phyloP scores from a whole-genome alignment of 306 rosid genomes.

The Medicago ruthenica region DNA sequence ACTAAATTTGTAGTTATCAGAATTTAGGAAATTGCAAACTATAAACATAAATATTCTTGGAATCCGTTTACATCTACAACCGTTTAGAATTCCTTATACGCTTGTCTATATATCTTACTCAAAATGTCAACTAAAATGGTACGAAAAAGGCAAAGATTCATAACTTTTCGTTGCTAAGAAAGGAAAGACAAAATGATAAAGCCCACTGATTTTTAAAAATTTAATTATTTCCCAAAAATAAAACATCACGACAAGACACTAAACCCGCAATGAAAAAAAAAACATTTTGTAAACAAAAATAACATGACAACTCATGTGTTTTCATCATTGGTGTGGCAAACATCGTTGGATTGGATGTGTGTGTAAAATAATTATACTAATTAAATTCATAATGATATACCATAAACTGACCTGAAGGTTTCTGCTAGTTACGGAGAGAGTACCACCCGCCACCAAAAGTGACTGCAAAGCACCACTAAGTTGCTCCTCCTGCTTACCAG shows the following conservation, averaged over 20 bases:
- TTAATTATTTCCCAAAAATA: neutral
- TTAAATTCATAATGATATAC: neutral
- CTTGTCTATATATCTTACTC: conserved; percentile 8
- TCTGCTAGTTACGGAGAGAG: conserved; percentile 77
- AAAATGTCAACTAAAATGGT: conserved; percentile 13
- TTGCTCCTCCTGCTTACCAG: conserved; percentile 73
- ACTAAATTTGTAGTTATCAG: neutral
- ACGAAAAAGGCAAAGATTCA: neutral
- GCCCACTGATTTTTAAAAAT: neutral
- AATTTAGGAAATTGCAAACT: conserved; percentile 20
- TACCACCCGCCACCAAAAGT: conserved; percentile 80
- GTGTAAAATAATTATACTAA: too few relatives aligned
- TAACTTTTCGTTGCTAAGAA: neutral
- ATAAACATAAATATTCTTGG: neutral
- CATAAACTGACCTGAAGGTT: conserved; percentile 68
- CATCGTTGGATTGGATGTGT: too few relatives aligned
- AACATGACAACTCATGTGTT: too few relatives aligned
- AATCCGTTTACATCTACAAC: neutral
- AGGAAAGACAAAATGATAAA: neutral
- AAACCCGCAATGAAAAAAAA: neutral
- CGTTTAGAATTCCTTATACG: neutral
- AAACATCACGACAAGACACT: neutral
- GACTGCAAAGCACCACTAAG: conserved; percentile 77
- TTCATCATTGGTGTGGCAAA: too few relatives aligned
- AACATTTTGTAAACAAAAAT: neutral